Conservation (phyloP, 2,329 filamentous ascomycete genomes). For the Monosporascus sp. region DNA sequence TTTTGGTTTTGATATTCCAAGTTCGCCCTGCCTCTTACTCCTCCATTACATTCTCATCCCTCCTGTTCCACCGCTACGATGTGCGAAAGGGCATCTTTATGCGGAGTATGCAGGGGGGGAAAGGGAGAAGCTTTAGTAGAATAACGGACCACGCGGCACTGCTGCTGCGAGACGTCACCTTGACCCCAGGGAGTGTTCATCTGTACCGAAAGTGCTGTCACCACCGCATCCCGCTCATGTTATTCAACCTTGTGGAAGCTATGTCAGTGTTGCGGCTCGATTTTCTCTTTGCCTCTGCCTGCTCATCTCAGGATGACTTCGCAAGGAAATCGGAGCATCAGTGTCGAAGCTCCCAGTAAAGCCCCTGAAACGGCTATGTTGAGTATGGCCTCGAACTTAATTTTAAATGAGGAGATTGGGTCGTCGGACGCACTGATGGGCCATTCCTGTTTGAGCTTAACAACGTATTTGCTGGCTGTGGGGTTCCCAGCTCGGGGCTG, state of each 20-base stretch:
- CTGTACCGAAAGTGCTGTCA: conserved; percentile 6
- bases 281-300: background rate
- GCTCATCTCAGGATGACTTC: conserved; percentile 32
- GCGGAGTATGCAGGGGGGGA: no score
- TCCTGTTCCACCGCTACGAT: no score
- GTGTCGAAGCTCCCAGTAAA: conserved; percentile 39
- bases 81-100: no score
- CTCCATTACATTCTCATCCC: no score
- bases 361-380: conserved; percentile 31
- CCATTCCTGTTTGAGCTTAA: conserved; percentile 36
- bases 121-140: no score
- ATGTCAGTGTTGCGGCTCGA: conserved; percentile 2
- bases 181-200: conserved; percentile 33
- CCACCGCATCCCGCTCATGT: conserved; percentile 28
- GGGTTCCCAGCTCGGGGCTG: background rate
- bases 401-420: conserved; percentile 17
- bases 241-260: conserved; percentile 23
- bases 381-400: conserved; percentile 27
- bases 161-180: no score
- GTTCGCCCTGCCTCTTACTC: no score
- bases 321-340: conserved; percentile 34
- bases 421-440: conserved; percentile 25
- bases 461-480: conserved; percentile 33
- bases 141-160: no score
- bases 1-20: no score